These are phyloP conservation scores for Penicillium tannophilum DNA, from an alignment of 495 filamentous ascomycete species.

Conservation along the genomic window DNA sequence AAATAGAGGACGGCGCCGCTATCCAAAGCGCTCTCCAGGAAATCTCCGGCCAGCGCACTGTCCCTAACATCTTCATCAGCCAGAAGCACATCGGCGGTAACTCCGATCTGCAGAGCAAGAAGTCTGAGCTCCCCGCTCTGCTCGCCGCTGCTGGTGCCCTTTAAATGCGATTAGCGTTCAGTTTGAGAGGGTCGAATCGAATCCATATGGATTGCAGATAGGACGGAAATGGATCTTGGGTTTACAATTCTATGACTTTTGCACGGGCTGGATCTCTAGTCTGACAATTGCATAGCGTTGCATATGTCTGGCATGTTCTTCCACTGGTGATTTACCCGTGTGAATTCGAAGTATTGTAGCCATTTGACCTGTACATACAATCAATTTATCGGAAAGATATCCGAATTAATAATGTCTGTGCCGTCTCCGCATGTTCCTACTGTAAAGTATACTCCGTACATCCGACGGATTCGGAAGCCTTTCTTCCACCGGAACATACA, in stretches of 20 bases:
- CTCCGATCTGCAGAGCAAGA: conserved; percentile 81
- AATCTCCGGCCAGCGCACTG: conserved; percentile 79
- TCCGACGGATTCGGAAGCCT: background rate
- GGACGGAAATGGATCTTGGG: background rate
- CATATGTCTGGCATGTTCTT: background rate
- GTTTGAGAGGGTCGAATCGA: background rate
- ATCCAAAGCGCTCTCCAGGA: conserved; percentile 83
- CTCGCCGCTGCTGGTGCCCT: conserved; percentile 69
- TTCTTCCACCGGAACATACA: background rate
- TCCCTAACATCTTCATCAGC: conserved; percentile 93
- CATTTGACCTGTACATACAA: background rate
- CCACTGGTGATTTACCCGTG: too few species aligned
- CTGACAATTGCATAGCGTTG: background rate
- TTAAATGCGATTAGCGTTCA: conserved; percentile 30
- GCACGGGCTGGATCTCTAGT: background rate
- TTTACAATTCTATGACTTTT: background rate
- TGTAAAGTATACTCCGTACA: background rate
- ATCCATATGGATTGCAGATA: background rate
- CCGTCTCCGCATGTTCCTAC: too few species aligned
- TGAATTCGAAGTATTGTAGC: background rate
- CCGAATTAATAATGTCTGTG: too few species aligned
- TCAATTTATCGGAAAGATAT: too few species aligned
- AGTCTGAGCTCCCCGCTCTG: conserved; percentile 55
- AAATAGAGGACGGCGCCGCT: conserved; percentile 71
- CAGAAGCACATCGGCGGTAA: conserved; percentile 94